phyloP scores from a whole-genome alignment of 2,329 filamentous ascomycete genomes.

The Pleoardoris graminearum region DNA sequence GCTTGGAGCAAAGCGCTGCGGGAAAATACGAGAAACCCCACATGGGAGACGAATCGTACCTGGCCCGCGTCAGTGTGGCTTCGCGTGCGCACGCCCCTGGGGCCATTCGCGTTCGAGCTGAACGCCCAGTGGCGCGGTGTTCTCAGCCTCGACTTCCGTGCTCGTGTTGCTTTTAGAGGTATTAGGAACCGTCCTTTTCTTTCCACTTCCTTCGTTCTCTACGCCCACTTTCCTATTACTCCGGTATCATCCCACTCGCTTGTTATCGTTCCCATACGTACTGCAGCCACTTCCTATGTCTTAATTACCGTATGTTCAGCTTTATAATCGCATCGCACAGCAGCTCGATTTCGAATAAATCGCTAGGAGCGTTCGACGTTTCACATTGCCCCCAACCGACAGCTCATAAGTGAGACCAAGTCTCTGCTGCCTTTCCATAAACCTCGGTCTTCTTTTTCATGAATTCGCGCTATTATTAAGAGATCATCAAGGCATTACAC shows the following conservation, averaged over 20 bases:
- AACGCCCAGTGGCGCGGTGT: slow-evolving; percentile 10
- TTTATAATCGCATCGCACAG: not conserved
- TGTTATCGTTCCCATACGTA: not conserved
- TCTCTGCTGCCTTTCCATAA: not conserved
- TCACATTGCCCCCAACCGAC: slow-evolving; percentile 3
- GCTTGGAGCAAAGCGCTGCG: not conserved
- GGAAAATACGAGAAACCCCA: slow-evolving; percentile 6
- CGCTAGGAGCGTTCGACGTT: not conserved
- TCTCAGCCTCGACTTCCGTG: slow-evolving; percentile 6
- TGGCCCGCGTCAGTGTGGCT: slow-evolving; percentile 5
- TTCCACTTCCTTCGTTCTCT: not conserved
- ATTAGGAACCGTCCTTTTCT: not conserved
- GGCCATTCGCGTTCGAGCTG: slow-evolving; percentile 12
- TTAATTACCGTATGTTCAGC: not conserved
- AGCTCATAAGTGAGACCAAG: not conserved
- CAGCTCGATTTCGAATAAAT: not conserved
- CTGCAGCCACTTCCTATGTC: not conserved
- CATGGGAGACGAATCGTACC: slow-evolving; percentile 5
- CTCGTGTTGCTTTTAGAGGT: not conserved
- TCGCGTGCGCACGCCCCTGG: slow-evolving; percentile 6
- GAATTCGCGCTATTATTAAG: not conserved
- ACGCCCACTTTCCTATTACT: not conserved
- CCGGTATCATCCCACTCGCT: not conserved
- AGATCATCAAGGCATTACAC: not conserved
- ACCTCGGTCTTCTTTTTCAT: not conserved